A percentile compares a stretch with the other conserved stretches of the same genome.
Conservation (phyloP, 495 filamentous ascomycete species). For the Neurospora intermedia region DNA sequence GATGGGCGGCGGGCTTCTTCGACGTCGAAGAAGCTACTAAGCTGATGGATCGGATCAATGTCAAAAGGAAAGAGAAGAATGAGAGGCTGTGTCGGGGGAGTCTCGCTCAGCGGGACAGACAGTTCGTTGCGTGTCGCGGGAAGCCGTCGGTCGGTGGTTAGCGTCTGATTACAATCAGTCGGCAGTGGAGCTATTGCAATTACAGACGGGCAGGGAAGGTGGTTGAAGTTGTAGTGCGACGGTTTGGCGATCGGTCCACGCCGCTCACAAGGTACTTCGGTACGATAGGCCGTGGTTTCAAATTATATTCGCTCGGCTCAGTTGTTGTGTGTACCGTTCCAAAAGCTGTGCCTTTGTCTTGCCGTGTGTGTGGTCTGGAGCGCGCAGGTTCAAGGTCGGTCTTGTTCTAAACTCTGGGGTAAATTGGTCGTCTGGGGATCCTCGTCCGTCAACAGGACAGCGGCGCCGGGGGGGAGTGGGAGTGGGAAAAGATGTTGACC, state of each 20-base stretch:
- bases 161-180: not conserved
- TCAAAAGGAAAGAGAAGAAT: not conserved
- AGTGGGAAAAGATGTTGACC: not conserved
- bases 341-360: not conserved
- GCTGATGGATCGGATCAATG: not conserved
- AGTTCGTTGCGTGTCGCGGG: not conserved
- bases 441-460: not conserved
- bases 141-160: not conserved
- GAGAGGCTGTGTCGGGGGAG: not conserved
- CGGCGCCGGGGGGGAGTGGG: not conserved
- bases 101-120: not conserved
- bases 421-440: not conserved
- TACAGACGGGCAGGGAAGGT: not conserved
- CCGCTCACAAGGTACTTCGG: not conserved
- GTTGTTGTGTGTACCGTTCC: not conserved
- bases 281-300: not conserved
- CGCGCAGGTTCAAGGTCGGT: not conserved
- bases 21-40: not conserved
- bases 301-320: not conserved
- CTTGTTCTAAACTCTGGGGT: not conserved
- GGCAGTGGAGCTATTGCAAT: not conserved
- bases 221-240: not conserved
- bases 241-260: not conserved
- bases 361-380: not conserved
- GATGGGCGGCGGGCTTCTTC: conserved; percentile 19